Evolutionary conservation across 2,329 filamentous ascomycete genomes (phyloP), one percentile per base, ranked within the genome.

Genomic region (Mollisiaceae sp.): DNA sequence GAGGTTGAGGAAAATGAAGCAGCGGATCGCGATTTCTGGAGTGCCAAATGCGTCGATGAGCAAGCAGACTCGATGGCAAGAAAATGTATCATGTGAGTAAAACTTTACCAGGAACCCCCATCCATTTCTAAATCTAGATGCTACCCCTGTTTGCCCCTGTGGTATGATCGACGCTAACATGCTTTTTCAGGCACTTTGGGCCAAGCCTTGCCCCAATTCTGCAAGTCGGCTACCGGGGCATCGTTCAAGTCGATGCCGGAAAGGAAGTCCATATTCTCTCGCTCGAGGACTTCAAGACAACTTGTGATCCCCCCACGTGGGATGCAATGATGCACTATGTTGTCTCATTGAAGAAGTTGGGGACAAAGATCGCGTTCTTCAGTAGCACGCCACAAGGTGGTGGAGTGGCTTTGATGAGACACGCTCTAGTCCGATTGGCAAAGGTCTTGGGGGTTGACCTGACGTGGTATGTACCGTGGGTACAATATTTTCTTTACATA

Each of bases 31-130:
- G 75, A 71, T 78, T 81, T 83, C 67, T 86, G 84, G 82, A 80
- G 83, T 55, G 76, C 79, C 39, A 86, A 87, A 74, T 79, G 83
- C n/a, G 83, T 93, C 4, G 92, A 94, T 72, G 92, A 95, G 75
- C 89, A 93, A 76, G 91, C 92, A 1, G 92, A 94, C 75, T 91
- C 89, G 0, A 91, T 94, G 85, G 89, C 89, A 1, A 84, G 92
- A 67, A 94, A 93, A 80, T 92, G 90, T 75, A 84, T 93, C 67
- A 85, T 89, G 89, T 91, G 78, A 77, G 85, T 79, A 32, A 4
- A 8, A 52, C 20, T 61, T 65, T 52, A 62, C 38, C 24, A 36
- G 24, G 8, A 38, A 24, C 15, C 24, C 52, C 52, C 32, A 24
- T n/a, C 20, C 18, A 6, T 22, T 38, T 24, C 12, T 20, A 8